Conservation (phyloP, 2,329 filamentous ascomycete species). For the Cercospora nicotianae region DNA sequence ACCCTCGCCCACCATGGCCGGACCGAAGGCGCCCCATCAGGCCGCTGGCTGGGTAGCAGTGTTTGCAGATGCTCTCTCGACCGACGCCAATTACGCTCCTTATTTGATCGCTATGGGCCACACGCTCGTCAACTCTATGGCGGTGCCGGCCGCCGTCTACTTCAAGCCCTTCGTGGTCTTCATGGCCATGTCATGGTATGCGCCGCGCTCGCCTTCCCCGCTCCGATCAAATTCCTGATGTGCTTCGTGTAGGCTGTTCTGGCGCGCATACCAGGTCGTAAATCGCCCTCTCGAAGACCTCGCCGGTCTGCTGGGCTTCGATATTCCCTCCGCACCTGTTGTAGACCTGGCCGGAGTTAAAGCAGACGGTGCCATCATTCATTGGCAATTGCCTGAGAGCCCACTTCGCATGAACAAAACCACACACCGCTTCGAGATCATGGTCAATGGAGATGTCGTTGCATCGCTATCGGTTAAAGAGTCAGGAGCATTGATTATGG, state of each 20-base stretch:
- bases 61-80: conserved; percentile 3
- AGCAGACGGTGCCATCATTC: conserved; percentile 80
- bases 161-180: conserved; percentile 29
- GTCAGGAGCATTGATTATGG: conserved; percentile 86
- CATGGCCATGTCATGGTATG: conserved; percentile 27
- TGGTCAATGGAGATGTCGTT: conserved; percentile 80
- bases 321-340: conserved; percentile 85
- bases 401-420: conserved; percentile 52
- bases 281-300: conserved; percentile 72
- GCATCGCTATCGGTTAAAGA: conserved; percentile 80
- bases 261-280: conserved; percentile 83
- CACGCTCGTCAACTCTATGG: conserved; percentile 11
- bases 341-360: conserved; percentile 89
- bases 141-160: conserved; percentile 25
- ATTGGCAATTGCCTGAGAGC: conserved; percentile 67
- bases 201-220: neutral
- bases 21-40: conserved; percentile 9
- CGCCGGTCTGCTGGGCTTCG: conserved; percentile 66
- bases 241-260: conserved; percentile 55
- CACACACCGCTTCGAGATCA: conserved; percentile 84
- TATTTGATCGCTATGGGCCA: neutral
- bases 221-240: neutral
- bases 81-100: neutral
- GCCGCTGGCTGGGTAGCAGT: conserved; percentile 10
- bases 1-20: conserved; percentile 4